Conservation (phyloP, 108 stramenopile species). For the Fragilaria crotonensis region DNA sequence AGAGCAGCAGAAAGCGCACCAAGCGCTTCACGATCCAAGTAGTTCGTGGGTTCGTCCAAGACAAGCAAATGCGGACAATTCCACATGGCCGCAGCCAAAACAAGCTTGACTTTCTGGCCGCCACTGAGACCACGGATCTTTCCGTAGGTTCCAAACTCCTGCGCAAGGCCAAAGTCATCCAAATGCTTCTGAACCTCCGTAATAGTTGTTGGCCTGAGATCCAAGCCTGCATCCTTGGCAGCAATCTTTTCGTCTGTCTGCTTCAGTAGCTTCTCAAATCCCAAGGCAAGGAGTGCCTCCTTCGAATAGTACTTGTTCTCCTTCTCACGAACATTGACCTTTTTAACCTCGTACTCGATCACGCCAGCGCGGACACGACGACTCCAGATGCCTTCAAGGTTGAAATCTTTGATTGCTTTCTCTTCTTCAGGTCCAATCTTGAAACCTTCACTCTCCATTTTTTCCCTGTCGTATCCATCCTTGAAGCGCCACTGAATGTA, state of each 20-base stretch:
- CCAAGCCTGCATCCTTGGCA: conserved; percentile 89
- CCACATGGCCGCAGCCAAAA: conserved; percentile 98
- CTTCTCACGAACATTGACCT: conserved; percentile 80
- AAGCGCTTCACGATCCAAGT: conserved; percentile 94
- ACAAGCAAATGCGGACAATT: conserved; percentile 94
- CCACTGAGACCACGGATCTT: conserved; percentile 94
- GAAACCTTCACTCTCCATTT: conserved; percentile 80
- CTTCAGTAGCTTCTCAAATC: conserved; percentile 80
- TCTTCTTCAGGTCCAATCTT: conserved; percentile 89
- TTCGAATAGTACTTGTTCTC: conserved; percentile 86
- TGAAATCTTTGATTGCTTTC: conserved; percentile 81
- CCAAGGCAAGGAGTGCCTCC: conserved; percentile 77
- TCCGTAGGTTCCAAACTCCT: conserved; percentile 96
- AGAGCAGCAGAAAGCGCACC: conserved; percentile 90
- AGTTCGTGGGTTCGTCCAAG: conserved; percentile 98
- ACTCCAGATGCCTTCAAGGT: conserved; percentile 92
- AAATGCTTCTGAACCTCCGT: conserved; percentile 87
- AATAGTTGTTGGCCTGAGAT: conserved; percentile 84
- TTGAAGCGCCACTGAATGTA: conserved; percentile 98
- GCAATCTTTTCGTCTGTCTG: conserved; percentile 94
- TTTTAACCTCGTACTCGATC: conserved; percentile 94
- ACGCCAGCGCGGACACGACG: conserved; percentile 81
- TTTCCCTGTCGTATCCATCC: conserved; percentile 86
- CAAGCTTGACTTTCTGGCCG: conserved; percentile 98
- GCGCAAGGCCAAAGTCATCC: conserved; percentile 92